Base-by-base conservation (phyloP, 257 asterid genomes). In the Jaltomata sinuosa region DNA sequence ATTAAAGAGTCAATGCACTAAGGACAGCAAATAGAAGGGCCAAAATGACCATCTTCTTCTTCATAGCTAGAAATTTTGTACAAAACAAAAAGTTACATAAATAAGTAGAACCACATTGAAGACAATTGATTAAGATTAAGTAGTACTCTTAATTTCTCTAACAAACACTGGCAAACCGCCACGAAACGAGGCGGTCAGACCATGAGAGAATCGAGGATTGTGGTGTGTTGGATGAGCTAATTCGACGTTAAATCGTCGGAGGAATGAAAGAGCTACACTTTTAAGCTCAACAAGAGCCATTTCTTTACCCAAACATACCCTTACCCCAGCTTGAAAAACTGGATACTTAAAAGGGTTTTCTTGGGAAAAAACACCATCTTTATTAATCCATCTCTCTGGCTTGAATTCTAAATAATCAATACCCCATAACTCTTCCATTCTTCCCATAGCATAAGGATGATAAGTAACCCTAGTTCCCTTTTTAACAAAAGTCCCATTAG, bases 151-250 rank as follows among this genome's bases (percentile, higher is more conserved):
- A 27, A 15, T 83, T 85, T 76, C 84, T 42, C 84, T 90, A 25
- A 91, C 89, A 5, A 79, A 47, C 64, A 89, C 92, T 8, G 79
- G 87, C 15, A 94, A 72, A 53, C 98, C 98, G 8, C 89, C 93
- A 1, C 76, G 84, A 32, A 91, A 93, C 1, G 97, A 91, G 47
- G 98, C 92, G 0, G 98, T 93, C 0, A 94, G 88, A 7, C 98
- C 98, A 0, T 97, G 97, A 3, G 97, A 92, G 87, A 94, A 94
- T 4, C 87, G 83, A 8, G 91, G 95, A 0, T 1, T 40, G 2
- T 62, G 36, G 0, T 57, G 49, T 1, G 86, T 88, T 19, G 87
- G 74, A 32, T 81, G 25, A 10, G 32, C 90, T 38, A 92, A 47
- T 21, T 88, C 88, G 9, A 94, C 5, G 19, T 83, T 83, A 62